Evolutionary conservation across 2,329 filamentous ascomycete genomes (phyloP), one percentile per base, ranked within the genome.

Genomic region (Pseudocercospora musae): DNA sequence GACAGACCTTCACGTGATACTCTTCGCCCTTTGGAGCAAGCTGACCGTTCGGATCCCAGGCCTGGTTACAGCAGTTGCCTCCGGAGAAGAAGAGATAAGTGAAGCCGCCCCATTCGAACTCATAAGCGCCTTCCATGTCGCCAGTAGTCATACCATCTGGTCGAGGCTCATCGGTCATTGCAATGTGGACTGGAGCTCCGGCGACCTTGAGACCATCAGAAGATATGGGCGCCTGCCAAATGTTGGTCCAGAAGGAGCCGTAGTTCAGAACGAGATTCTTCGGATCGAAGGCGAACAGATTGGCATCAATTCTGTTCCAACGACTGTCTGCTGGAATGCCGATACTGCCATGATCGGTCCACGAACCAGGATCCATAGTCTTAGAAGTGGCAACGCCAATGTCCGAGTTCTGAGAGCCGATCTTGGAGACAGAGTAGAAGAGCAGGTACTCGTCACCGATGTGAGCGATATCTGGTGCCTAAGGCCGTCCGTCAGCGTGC

Each of bases 171-270:
- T 81, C 74, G 53, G 87, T 80, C 72, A 82, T 86, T 1, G 82
- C 80, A 54, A 89, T 76, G 58, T 87, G 81, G 23, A 67, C 66
- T 0, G 50, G n/a, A 3, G 70, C 33, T 9, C 44, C 21, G 5
- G 57, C 21, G 31, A 67, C 65, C 71, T 48, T 66, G 20, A 69
- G 62, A 4, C 67, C 65, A 1, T 66, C 64, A 44, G 63, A 44
- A 21, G 56, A 71, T 71, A 89, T 81, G 42, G 78, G 72, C 1
- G 85, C 83, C 70, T 86, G 84, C 76, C 85, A 88, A 64, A 90
- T 80, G 70, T 86, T 83, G 4, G 78, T 73, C 87, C 87, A 91
- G 80, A 89, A 91, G 13, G 85, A 88, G 20, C 87, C 88, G 63
- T 89, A 90, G 37, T 60, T 62, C 15, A 66, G 25, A 7, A 55